Percentiles rank a stretch among this genome's conserved stretches.
These are phyloP conservation scores for Diplocarpon rosae DNA, from an alignment of 2,329 filamentous ascomycete species.

Conservation along the genomic window DNA sequence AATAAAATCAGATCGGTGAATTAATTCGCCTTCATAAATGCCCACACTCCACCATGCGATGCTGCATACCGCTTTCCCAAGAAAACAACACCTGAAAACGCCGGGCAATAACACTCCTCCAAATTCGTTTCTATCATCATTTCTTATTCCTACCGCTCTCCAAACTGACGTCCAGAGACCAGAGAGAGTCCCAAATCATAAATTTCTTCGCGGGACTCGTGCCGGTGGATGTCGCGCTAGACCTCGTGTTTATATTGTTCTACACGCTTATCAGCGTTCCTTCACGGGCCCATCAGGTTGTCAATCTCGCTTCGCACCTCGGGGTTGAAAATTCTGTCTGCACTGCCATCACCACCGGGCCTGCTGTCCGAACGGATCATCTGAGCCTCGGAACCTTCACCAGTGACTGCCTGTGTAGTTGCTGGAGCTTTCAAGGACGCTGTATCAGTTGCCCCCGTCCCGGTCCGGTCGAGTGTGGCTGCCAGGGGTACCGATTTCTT, in stretches of 20 bases:
- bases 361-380: constrained; percentile 12
- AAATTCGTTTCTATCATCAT: constrained; percentile 7
- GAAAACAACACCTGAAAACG: not conserved
- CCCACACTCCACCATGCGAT: too few relatives aligned
- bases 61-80: too few relatives aligned
- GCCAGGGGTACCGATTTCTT: constrained; percentile 54
- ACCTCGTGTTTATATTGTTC: constrained; percentile 8
- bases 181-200: constrained; percentile 51
- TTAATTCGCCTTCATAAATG: too few relatives aligned
- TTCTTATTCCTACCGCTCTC: constrained; percentile 31
- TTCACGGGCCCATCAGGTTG: constrained; percentile 22
- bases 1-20: too few relatives aligned
- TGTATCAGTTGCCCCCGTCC: constrained; percentile 17
- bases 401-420: constrained; percentile 13
- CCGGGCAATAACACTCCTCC: not conserved
- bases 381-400: constrained; percentile 16
- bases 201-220: constrained; percentile 35
- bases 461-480: constrained; percentile 18
- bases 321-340: constrained; percentile 7
- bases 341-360: constrained; percentile 9
- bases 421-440: constrained; percentile 17
- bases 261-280: constrained; percentile 20
- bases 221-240: constrained; percentile 9
- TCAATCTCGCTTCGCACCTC: constrained; percentile 25
- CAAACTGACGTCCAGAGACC: constrained; percentile 48